Evolutionary conservation across 2,329 filamentous ascomycete species (phyloP), one percentile per base, ranked within the genome.

Genomic region (Cryphonectria radicalis): DNA sequence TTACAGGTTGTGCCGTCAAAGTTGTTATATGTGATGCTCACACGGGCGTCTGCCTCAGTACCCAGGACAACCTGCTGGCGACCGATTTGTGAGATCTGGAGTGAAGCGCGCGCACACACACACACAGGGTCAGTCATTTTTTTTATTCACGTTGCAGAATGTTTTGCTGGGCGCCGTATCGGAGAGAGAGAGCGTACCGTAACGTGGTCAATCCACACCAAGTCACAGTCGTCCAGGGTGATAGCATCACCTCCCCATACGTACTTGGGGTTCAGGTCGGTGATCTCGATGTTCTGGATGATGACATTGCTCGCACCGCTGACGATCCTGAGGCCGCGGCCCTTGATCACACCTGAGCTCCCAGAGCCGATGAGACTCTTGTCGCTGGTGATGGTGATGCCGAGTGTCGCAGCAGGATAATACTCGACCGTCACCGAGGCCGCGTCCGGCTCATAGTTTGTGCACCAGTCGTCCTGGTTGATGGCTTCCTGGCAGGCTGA

Each of bases 241-340:
- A 89, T 87, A 55, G 84, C 87, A 77, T 89, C 87, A 68, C 87
- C 87, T 69, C 87, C 87, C 87, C 87, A 89, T 75, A 89, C 86
- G 75, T 88, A 87, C 77, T 86, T 76, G 22, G 87, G 83, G 81
- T 89, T 89, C 65, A 89, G 79, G 67, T 87, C 80, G 67, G 86
- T 87, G 76, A 89, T 83, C 68, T 85, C 83, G 69, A 88, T 80
- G 79, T 88, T 89, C 82, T 88, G 88, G 77, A 90, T 86, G 76
- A 90, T 90, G 77, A 91, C 80, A 77, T 90, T 89, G 77, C 78
- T 84, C n/a, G 82, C 82, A 69, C 81, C 81, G 74, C 77, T 79
- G 69, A 82, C 80, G 32, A 87, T 82, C 37, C 85, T 83, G 37
- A 89, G 78, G 70, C 87, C 87, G 80, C 88, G 88, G 75, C 87